Percentiles rank a stretch among this genome's conserved stretches.
phyloP scores from a whole-genome alignment of 768 basidiomycete genomes.

The Auriscalpium microsporum region DNA sequence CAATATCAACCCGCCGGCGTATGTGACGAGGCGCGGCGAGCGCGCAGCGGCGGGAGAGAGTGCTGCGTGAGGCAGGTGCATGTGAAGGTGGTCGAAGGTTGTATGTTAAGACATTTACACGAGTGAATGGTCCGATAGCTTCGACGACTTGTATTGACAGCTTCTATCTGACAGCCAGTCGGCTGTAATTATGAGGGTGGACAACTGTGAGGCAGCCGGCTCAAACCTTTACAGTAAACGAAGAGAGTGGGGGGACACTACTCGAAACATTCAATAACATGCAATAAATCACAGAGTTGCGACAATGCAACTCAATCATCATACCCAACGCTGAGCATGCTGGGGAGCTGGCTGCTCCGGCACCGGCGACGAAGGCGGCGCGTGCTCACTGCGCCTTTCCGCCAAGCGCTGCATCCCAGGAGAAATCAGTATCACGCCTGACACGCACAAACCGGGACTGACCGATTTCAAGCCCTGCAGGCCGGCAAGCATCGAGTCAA shows the following conservation, averaged over 20 bases:
- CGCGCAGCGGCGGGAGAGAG: slow-evolving; percentile 1
- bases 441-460: slow-evolving; percentile 19
- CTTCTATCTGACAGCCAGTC: too few species aligned
- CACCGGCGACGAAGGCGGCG: slow-evolving; percentile 33
- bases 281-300: not conserved
- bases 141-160: too few species aligned
- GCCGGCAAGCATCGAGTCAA: slow-evolving; percentile 49
- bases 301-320: not conserved
- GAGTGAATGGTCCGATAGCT: too few species aligned
- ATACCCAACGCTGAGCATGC: slow-evolving; percentile 31
- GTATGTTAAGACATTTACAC: not conserved
- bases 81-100: not conserved
- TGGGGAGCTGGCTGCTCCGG: not conserved
- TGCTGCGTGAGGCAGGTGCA: too few species aligned
- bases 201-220: too few species aligned
- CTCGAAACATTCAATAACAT: too few species aligned
- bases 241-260: too few species aligned
- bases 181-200: too few species aligned
- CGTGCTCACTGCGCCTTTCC: slow-evolving; percentile 21
- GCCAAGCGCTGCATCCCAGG: slow-evolving; percentile 24
- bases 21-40: slow-evolving; percentile 30
- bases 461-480: slow-evolving; percentile 56
- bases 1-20: slow-evolving; percentile 50
- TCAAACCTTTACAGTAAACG: too few species aligned
- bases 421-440: not conserved